Conservation (phyloP, 495 filamentous ascomycete genomes). For the Beverwykella pulmonaria region DNA sequence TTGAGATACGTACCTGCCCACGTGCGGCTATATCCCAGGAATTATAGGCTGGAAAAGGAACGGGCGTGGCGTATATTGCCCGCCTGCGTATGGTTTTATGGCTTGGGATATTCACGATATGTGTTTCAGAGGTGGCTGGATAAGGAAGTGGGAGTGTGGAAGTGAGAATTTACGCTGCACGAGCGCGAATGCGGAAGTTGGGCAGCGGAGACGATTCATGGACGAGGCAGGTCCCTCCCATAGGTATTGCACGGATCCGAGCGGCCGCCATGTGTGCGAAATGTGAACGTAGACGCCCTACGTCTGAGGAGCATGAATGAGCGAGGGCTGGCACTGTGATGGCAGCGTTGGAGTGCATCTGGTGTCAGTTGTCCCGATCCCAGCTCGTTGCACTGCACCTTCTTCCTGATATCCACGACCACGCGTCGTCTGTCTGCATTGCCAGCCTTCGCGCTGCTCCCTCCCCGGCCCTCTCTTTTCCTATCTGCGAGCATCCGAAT, state of each 20-base stretch:
- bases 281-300: not conserved
- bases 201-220: not conserved
- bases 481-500: not conserved
- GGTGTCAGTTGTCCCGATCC: not conserved
- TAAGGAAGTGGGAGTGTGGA: not conserved
- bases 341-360: constrained; percentile 5
- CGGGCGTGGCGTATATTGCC: too few relatives aligned
- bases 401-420: not conserved
- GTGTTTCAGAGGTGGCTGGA: not conserved
- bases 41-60: too few relatives aligned
- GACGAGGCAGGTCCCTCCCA: too few relatives aligned
- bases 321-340: constrained; percentile 5
- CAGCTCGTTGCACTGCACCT: not conserved
- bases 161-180: not conserved
- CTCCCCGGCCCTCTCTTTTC: not conserved
- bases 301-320: not conserved
- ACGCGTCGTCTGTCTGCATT: not conserved
- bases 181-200: not conserved
- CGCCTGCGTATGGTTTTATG: not conserved
- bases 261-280: not conserved
- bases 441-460: not conserved
- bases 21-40: too few relatives aligned
- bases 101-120: not conserved
- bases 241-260: not conserved
- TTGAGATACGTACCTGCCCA: too few relatives aligned